These are phyloP conservation scores for Hirsutella minnesotensis DNA, from an alignment of 2,329 filamentous ascomycete genomes.

Conservation along the genomic window DNA sequence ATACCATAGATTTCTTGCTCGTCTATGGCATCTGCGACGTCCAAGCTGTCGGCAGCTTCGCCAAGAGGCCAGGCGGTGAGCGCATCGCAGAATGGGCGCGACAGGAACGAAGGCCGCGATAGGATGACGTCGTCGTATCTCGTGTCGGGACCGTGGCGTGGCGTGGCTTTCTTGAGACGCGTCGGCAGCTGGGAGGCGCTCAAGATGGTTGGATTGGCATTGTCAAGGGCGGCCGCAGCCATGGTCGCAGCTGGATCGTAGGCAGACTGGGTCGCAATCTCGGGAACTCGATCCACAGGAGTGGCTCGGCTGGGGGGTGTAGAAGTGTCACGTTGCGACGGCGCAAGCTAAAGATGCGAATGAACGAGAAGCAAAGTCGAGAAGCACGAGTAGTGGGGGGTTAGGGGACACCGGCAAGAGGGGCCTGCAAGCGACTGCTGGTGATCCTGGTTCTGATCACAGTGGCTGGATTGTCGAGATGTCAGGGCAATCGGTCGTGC, in stretches of 20 bases:
- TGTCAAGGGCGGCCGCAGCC: slow-evolving; percentile 36
- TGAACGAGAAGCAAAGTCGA: too few species aligned
- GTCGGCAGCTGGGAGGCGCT: slow-evolving; percentile 82
- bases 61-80: slow-evolving; percentile 21
- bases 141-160: slow-evolving; percentile 33
- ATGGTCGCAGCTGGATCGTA: slow-evolving; percentile 5
- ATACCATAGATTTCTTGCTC: slow-evolving; percentile 68
- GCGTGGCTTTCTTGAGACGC: slow-evolving; percentile 41
- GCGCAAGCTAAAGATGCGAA: neutral
- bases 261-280: neutral
- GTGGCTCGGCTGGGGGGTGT: too few species aligned
- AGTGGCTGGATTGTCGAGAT: too few species aligned
- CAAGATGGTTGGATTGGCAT: slow-evolving; percentile 89
- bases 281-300: neutral
- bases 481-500: too few species aligned
- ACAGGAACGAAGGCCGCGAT: slow-evolving; percentile 31
- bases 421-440: too few species aligned
- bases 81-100: slow-evolving; percentile 25
- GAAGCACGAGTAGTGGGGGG: too few species aligned
- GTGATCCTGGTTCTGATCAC: too few species aligned
- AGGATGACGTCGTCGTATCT: slow-evolving; percentile 35
- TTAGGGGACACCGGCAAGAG: too few species aligned
- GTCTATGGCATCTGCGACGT: slow-evolving; percentile 72
- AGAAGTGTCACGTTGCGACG: neutral
- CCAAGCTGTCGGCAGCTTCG: slow-evolving; percentile 40